These are phyloP conservation scores for Ambrosia artemisiifolia DNA, from an alignment of 129 eudicot genomes.

Conservation along the genomic window DNA sequence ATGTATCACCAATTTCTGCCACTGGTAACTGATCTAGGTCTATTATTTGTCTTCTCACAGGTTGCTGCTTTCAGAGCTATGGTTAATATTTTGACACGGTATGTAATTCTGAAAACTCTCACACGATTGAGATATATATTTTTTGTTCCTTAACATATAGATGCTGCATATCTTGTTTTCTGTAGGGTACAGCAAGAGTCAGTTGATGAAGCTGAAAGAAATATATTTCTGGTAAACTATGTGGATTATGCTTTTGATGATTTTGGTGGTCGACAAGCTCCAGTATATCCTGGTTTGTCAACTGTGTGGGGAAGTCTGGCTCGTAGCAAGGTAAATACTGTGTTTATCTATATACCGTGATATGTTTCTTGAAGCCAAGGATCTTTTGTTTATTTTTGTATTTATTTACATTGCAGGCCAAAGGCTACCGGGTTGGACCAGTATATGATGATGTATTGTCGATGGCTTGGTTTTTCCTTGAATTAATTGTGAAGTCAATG, in stretches of 20 bases:
- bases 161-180: neutral
- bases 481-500: constrained; percentile 95
- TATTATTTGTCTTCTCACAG: constrained; percentile 34
- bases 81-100: constrained; percentile 98
- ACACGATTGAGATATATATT: neutral
- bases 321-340: constrained; percentile 81
- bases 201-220: constrained; percentile 98
- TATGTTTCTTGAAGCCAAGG: constrained; percentile 10
- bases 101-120: constrained; percentile 17
- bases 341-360: neutral
- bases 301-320: constrained; percentile 99
- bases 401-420: constrained; percentile 55
- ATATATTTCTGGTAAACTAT: constrained; percentile 77
- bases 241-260: constrained; percentile 98
- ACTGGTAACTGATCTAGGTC: constrained; percentile 13
- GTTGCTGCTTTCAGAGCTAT: constrained; percentile 99
- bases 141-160: neutral
- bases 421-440: constrained; percentile 99
- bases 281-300: constrained; percentile 97
- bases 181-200: constrained; percentile 97
- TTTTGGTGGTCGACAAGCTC: constrained; percentile 97
- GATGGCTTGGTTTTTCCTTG: constrained; percentile 99
- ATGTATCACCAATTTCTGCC: neutral
- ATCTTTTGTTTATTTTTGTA: neutral
- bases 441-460: constrained; percentile 98